phyloP scores from a whole-genome alignment of 1,139 yeast species.

The Wickerhamomyces sp. region DNA sequence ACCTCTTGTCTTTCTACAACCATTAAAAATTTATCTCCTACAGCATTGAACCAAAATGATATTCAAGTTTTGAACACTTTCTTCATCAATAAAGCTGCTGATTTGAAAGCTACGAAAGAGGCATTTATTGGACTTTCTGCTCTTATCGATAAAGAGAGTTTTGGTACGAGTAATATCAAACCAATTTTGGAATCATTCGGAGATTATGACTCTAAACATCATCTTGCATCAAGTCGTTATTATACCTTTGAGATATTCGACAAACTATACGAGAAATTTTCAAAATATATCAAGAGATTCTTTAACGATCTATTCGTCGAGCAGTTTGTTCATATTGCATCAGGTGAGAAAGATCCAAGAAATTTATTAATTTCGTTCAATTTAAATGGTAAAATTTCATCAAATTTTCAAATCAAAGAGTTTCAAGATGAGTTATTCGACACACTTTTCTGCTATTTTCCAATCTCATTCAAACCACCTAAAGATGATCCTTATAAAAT shows the following conservation, averaged over 20 bases:
- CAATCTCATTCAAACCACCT: constrained; percentile 93
- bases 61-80: constrained; percentile 64
- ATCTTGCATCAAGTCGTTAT: constrained; percentile 62
- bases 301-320: constrained; percentile 40
- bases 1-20: constrained; percentile 55
- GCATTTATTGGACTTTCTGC: constrained; percentile 53
- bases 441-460: constrained; percentile 89
- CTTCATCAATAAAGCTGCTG: constrained; percentile 61
- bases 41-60: constrained; percentile 53
- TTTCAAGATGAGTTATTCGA: constrained; percentile 70
- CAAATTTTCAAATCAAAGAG: constrained; percentile 36
- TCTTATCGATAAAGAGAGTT: constrained; percentile 44
- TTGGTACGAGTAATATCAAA: constrained; percentile 27
- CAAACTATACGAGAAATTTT: constrained; percentile 28
- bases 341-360: constrained; percentile 92
- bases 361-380: constrained; percentile 71
- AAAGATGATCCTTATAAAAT: constrained; percentile 79
- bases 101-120: constrained; percentile 47
- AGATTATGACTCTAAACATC: constrained; percentile 53
- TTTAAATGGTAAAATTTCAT: constrained; percentile 47
- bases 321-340: constrained; percentile 61
- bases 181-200: constrained; percentile 37
- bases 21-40: constrained; percentile 33
- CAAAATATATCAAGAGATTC: constrained; percentile 12
- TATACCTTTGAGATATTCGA: constrained; percentile 50